Evolutionary conservation across 2,329 filamentous ascomycete species (phyloP), one percentile per base, ranked within the genome.

Genomic region (Ophiosphaerella narmari): DNA sequence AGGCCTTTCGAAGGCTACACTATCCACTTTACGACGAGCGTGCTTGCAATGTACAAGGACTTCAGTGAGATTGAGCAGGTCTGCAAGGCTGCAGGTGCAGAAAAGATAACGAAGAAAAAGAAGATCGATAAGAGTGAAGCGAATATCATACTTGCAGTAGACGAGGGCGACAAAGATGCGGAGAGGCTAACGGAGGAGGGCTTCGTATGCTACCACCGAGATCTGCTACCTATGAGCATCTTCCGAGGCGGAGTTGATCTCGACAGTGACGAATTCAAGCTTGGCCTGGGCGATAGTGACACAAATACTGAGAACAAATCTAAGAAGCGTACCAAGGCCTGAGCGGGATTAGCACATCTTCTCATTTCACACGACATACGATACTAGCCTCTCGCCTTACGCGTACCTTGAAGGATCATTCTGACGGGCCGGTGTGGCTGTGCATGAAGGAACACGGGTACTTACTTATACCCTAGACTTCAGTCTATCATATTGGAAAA

Each of bases 1-100:
- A 77, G 45, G 7, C 53, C 78, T 47, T 83, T 85, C 61, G 50
- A 70, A 1, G 77, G 77, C 50, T 78, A 77, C 55, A 76, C 72
- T 6, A 68, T 82, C 23, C 82, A 79, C 58, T 75, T 81, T 62
- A 81, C 79, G 0, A 70, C 70, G 8, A 61, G 69, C 2, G 63
- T 77, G 13, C 70, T 69, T 33, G 62, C 60, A 16, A 59, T 64
- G 4, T 69, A 71, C 49, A 49, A 54, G 24, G 55, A 43, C 3
- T 78, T 75, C 52, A 47, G 56, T 1, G 72, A 75, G n/a, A 67
- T 80, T 5, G 64, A 73, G 31, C 56, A 67, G 4, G 66, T 80
- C 0, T 70, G 65, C 16, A 65, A 63, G 31, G 66, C 68, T 4
- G 70, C 71, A 7, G 78, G 78, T 3, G 76, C 74, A 1, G 61